Base-by-base conservation (phyloP, 164 flowering plant genomes). In the Berberis thunbergii region DNA sequence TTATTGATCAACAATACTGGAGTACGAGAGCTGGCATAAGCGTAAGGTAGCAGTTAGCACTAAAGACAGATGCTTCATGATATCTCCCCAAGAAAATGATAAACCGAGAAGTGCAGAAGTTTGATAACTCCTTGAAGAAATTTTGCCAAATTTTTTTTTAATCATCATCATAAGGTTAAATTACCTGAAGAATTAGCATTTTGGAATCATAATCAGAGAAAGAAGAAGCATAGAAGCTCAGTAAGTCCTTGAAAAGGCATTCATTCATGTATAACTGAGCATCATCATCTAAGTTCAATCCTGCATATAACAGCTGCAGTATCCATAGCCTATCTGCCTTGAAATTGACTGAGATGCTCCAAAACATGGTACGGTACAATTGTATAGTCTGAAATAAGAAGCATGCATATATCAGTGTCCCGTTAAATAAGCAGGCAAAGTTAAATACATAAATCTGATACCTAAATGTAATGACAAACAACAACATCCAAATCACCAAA, bases 241-340 rank as follows among this genome's bases (percentile, higher is more conserved):
- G 57, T 43, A 90, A 70, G 52, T 45, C 79, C 79, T 90, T 87
- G 70, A 80, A 53, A 62, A 81, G 67, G 38, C 77, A 75, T 76
- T 80, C 78, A 72, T 71, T 77, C 53, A 77, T 78, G 69, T 74
- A 88, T 42, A 84, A 73, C 4, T 75, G 82, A 62, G 86, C 86
- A 87, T 90, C 96, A 64, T 81, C 89, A 54, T 86, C 89, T 9
- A 66, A 71, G 73, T 83, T 85, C 64, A 93, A 61, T 57, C 91
- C 94, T 7, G 76, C 78, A 76, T 71, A 81, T 50, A 75, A 63
- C 46, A 90, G 65, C 13, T 82, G 88, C 65, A 93, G 89, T 61
- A 90, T 86, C 98, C 98, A 93, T 62, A 82, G 45, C 73, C 91
- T 87, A 61, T 93, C 95, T 62, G 77, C 55, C 71, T 71, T 85